Evolutionary conservation across 306 rosid genomes (phyloP), one percentile per base, ranked within the genome.

Genomic region (Begonia masoniana): DNA sequence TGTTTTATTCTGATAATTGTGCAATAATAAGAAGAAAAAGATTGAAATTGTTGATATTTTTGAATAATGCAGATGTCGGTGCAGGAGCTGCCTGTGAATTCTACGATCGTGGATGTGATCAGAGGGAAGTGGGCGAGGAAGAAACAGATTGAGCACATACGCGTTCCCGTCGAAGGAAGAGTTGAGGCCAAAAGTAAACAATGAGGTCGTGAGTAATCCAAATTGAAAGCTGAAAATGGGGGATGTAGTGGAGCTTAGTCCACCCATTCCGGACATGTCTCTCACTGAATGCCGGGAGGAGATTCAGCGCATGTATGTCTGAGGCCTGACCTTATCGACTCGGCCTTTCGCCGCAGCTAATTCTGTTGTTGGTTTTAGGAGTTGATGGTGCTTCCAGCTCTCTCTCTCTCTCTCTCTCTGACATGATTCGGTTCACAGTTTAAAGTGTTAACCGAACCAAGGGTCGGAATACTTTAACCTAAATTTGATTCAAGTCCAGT

Each of bases 301-400:
- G 70, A 92, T 92, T 60, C 94, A 83, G 75, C 86, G 99, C 0
- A 86, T 92, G 99, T 92, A 86, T 12, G 75, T 83, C 24, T 75
- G 88, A 0, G 96, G 96, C 54, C 58, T 65, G 11, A 69, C 84
- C 4, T 75, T 79, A 12, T 71, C 92, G 2, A 54, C 68, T 62
- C 45, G 71, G 31, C 77, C 76, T 58, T 21, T 21, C 24, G 24
- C 24, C 4, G 24, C 24, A 21, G 60, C 81, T 21, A 53, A 79
- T 3, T 67, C 60, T 57, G 73, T 70, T 68, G 82, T 52, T 58
- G 94, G 88, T 55, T 57, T 77, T 68, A 75, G 82, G 55, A 81
- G 80, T 57, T 86, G 61, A 78, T 78, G 74, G 31, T 2, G 16
- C 63, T 55, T 59, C 35, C 43, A n/a, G 47, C 15, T 7, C 0